Percentiles rank a stretch among this genome's conserved stretches.
Conservation (phyloP, 2,329 filamentous ascomycete species). For the Xylariales sp. region DNA sequence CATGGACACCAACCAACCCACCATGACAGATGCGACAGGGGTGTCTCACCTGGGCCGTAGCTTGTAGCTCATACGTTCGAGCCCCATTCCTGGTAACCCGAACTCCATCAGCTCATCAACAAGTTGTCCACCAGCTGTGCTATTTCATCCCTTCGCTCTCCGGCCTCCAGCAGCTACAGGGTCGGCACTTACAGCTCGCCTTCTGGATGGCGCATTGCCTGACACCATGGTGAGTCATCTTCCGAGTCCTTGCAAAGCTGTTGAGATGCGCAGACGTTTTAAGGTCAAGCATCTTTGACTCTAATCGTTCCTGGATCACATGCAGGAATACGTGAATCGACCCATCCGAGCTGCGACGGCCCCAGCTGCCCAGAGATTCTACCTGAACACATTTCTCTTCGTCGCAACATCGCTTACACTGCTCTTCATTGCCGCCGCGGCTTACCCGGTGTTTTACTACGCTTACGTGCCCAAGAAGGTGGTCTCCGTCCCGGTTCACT, state of each 20-base stretch:
- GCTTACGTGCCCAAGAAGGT: slow-evolving; percentile 53
- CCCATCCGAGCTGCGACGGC: slow-evolving; percentile 40
- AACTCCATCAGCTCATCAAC: neutral
- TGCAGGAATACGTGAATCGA: slow-evolving; percentile 20
- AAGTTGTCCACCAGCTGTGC: neutral
- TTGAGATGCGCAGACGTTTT: no score
- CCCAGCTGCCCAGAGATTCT: slow-evolving; percentile 43
- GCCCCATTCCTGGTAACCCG: neutral
- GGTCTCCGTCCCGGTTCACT: slow-evolving; percentile 45
- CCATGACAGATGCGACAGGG: slow-evolving; percentile 1
- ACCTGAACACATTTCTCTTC: slow-evolving; percentile 43
- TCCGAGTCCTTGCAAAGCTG: no score
- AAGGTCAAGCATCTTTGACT: neutral
- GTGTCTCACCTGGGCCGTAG: no score
- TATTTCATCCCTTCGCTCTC: neutral
- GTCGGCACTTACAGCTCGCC: neutral
- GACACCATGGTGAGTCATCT: slow-evolving; percentile 5
- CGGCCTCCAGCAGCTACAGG: neutral
- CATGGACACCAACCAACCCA: neutral
- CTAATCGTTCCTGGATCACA: neutral
- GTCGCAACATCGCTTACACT: slow-evolving; percentile 36
- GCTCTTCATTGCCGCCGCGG: slow-evolving; percentile 42
- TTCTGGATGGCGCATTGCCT: slow-evolving; percentile 1
- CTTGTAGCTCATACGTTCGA: no score
- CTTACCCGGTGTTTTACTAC: slow-evolving; percentile 50